phyloP scores from a whole-genome alignment of 352 stramenopile genomes.

The Pythium aquatile region DNA sequence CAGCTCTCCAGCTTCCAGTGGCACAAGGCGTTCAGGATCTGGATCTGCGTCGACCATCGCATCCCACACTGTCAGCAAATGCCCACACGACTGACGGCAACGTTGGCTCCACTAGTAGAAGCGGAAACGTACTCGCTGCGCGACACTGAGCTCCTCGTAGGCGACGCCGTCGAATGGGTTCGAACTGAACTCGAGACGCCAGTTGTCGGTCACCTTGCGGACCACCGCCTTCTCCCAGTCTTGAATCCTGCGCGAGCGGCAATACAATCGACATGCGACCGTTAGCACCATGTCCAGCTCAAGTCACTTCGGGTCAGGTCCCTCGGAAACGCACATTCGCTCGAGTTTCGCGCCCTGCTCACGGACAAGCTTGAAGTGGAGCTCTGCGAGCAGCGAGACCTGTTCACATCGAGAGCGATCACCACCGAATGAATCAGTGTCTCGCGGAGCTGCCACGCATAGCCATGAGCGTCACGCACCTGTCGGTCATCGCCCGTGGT shows the following conservation, averaged over 20 bases:
- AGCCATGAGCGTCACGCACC: conserved; percentile 29
- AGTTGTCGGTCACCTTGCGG: conserved; percentile 79
- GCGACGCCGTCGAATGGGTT: conserved; percentile 61
- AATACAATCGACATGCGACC: conserved; percentile 10
- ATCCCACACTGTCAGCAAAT: background rate
- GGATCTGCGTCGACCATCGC: conserved; percentile 36
- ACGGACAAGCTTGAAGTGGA: conserved; percentile 79
- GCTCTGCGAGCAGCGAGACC: conserved; percentile 68
- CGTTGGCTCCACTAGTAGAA: background rate
- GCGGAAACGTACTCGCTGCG: conserved; percentile 42
- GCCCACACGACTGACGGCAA: background rate
- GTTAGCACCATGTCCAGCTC: background rate
- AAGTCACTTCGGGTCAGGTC: conserved; percentile 6
- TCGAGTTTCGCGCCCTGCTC: conserved; percentile 79
- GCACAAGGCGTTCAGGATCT: conserved; percentile 78
- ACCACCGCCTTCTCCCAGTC: conserved; percentile 77
- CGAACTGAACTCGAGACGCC: conserved; percentile 55
- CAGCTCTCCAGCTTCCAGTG: conserved; percentile 83
- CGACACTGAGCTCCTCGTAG: conserved; percentile 62
- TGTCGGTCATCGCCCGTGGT: conserved; percentile 43
- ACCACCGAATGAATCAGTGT: conserved; percentile 8
- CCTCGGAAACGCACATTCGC: conserved; percentile 55
- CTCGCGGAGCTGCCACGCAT: conserved; percentile 8
- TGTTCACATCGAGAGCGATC: conserved; percentile 21
- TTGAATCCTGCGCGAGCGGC: conserved; percentile 51